phyloP scores from a whole-genome alignment of 371 early-diverging fungal species.

The Mortierella sp. region DNA sequence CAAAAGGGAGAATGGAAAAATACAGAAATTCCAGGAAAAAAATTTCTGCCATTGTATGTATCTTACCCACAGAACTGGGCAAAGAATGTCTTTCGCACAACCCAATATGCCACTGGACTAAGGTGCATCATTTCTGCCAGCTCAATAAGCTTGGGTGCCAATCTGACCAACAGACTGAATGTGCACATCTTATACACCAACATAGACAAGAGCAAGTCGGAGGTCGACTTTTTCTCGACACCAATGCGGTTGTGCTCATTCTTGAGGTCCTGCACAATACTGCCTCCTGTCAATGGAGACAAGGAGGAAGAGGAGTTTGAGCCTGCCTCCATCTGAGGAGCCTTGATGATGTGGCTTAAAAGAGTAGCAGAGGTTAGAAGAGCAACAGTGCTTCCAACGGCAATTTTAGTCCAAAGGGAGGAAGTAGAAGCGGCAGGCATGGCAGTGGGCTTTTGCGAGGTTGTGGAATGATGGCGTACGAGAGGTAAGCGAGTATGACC shows the following conservation, averaged over 20 bases:
- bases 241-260: conserved; percentile 58
- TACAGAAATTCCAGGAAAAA: not conserved
- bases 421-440: conserved; percentile 15
- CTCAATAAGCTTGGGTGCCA: conserved; percentile 75
- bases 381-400: conserved; percentile 37
- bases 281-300: conserved; percentile 6
- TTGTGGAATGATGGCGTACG: conserved; percentile 8
- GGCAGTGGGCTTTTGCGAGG: conserved; percentile 7
- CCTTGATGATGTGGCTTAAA: conserved; percentile 22
- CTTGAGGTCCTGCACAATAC: conserved; percentile 28
- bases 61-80: conserved; percentile 88
- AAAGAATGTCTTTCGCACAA: conserved; percentile 89
- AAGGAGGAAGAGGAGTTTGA: not conserved
- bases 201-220: conserved; percentile 75
- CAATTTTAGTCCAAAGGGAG: conserved; percentile 33
- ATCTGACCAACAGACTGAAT: conserved; percentile 72
- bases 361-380: conserved; percentile 32
- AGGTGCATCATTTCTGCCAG: conserved; percentile 69
- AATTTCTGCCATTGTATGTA: not conserved
- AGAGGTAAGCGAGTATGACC: conserved; percentile 17
- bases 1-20: not conserved
- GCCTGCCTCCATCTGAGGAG: conserved; percentile 29
- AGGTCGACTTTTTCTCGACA: conserved; percentile 65
- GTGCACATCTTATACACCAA: conserved; percentile 83
- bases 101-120: conserved; percentile 67